These are phyloP conservation scores for Candolleomyces efflorescens DNA, from an alignment of 768 basidiomycete species.

Conservation along the genomic window DNA sequence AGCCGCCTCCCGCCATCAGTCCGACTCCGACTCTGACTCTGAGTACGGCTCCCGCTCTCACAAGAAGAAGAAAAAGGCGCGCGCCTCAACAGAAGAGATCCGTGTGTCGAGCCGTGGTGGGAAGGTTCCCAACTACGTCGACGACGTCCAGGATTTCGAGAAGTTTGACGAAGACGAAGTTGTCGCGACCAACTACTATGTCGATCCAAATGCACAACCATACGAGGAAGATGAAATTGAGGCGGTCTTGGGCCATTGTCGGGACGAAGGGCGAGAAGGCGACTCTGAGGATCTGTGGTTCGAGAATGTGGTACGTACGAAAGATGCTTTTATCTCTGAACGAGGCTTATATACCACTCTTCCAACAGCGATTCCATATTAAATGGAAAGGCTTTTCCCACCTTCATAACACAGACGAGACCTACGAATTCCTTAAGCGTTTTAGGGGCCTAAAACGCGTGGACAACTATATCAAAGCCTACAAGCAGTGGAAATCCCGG, in stretches of 20 bases:
- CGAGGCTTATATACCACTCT: constrained; percentile 9
- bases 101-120: constrained; percentile 74
- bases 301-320: constrained; percentile 69
- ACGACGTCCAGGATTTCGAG: constrained; percentile 79
- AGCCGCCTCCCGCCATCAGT: constrained; percentile 40
- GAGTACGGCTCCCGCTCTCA: constrained; percentile 79
- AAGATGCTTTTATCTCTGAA: constrained; percentile 4
- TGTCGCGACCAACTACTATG: constrained; percentile 48
- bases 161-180: constrained; percentile 66
- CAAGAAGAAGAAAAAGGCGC: constrained; percentile 78
- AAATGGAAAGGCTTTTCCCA: constrained; percentile 99
- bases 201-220: constrained; percentile 46
- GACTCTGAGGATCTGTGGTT: constrained; percentile 83
- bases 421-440: constrained; percentile 91
- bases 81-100: constrained; percentile 60
- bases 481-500: constrained; percentile 68
- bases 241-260: constrained; percentile 78
- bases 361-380: constrained; percentile 87
- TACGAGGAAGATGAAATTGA: constrained; percentile 89
- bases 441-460: constrained; percentile 96
- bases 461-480: constrained; percentile 97
- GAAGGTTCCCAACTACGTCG: constrained; percentile 81
- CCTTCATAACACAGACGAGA: constrained; percentile 98
- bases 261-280: constrained; percentile 76
- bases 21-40: constrained; percentile 76